Conservation (phyloP, 129 eudicot genomes). For the Cynara cardunculus region DNA sequence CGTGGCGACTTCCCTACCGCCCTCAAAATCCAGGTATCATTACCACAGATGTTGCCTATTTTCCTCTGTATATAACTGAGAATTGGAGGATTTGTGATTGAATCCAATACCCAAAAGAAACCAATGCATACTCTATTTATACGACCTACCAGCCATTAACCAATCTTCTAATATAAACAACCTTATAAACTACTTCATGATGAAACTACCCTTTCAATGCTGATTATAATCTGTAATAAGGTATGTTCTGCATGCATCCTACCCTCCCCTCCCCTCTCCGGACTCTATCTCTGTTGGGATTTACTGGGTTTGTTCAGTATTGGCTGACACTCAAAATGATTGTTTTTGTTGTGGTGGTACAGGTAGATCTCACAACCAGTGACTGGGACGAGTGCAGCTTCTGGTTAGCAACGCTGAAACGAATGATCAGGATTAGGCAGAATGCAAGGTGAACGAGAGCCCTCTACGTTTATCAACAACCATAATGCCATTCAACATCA, state of each 20-base stretch:
- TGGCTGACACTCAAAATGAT: background rate
- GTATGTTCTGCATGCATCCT: background rate
- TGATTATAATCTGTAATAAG: no score
- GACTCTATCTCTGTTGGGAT: background rate
- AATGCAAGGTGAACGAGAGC: conserved; percentile 41
- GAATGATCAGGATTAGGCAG: conserved; percentile 85
- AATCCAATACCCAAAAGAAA: no score
- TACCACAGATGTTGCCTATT: background rate
- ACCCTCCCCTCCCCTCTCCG: no score
- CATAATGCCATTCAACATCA: background rate
- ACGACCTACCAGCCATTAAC: no score
- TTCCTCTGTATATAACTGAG: background rate
- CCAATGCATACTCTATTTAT: no score
- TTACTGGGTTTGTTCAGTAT: background rate
- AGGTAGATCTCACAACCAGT: conserved; percentile 81
- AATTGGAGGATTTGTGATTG: no score
- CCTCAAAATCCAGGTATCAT: conserved; percentile 64
- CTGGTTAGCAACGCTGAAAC: conserved; percentile 78
- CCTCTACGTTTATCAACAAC: background rate
- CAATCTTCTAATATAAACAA: no score
- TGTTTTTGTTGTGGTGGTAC: conserved; percentile 2
- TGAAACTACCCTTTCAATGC: background rate
- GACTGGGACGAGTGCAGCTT: conserved; percentile 92
- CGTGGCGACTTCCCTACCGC: conserved; percentile 67
- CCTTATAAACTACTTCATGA: background rate